Percentiles rank a stretch among this genome's conserved stretches.
phyloP scores from a whole-genome alignment of 345 rosid species.

The Conringia planisiliqua region DNA sequence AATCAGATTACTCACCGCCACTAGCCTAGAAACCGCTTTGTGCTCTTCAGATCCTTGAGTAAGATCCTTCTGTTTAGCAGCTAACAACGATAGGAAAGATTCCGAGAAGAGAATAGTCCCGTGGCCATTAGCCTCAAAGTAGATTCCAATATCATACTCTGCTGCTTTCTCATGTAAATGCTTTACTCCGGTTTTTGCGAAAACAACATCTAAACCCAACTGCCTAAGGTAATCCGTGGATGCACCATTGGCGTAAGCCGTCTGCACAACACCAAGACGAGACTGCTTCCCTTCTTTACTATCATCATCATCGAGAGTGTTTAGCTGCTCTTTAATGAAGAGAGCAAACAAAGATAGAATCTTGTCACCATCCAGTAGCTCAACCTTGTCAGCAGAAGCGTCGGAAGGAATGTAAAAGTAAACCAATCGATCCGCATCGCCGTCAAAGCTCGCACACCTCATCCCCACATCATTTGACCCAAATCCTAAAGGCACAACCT shows the following conservation, averaged over 20 bases:
- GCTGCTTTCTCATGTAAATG: constrained; percentile 80
- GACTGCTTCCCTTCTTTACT: constrained; percentile 38
- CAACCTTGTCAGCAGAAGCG: constrained; percentile 37
- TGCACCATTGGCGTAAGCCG: constrained; percentile 98
- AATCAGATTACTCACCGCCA: constrained; percentile 77
- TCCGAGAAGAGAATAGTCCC: constrained; percentile 89
- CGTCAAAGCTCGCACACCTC: constrained; percentile 96
- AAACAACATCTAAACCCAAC: constrained; percentile 63
- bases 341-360: constrained; percentile 80
- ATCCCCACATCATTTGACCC: constrained; percentile 49
- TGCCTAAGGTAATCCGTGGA: constrained; percentile 67
- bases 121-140: constrained; percentile 98
- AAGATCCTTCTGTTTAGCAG: constrained; percentile 44
- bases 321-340: constrained; percentile 73
- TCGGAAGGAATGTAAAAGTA: constrained; percentile 52
- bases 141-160: constrained; percentile 81
- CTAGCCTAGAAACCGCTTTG: constrained; percentile 68
- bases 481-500: constrained; percentile 69
- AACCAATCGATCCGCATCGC: constrained; percentile 92
- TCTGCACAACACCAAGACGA: constrained; percentile 76
- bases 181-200: constrained; percentile 90
- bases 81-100: constrained; percentile 52
- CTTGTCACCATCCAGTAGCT: constrained; percentile 92
- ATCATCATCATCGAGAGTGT: constrained; percentile 35
- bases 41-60: constrained; percentile 65